Evolutionary conservation across 495 filamentous ascomycete species (phyloP).

Genomic region (Pyronema domesticum): DNA sequence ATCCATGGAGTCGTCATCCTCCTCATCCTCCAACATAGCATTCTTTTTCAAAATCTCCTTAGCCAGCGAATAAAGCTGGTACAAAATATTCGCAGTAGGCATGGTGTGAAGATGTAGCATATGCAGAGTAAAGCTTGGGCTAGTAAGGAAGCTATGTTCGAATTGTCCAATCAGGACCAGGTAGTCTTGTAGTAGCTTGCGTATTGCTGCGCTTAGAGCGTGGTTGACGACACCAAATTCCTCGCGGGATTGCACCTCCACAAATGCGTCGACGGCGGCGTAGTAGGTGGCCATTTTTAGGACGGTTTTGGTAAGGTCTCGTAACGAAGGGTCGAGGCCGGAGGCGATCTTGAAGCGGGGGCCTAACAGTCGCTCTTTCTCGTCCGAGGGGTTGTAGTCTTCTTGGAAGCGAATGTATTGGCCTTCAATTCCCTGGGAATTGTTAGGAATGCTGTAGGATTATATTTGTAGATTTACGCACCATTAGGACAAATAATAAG

Average conservation of each 20-base stretch:
- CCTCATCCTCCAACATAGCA: conserved; percentile 71
- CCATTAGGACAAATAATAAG: conserved; percentile 83
- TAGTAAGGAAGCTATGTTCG: conserved; percentile 77
- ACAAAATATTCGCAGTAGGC: conserved; percentile 73
- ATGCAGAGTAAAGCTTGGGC: conserved; percentile 73
- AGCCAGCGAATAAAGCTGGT: conserved; percentile 68
- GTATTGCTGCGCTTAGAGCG: conserved; percentile 79
- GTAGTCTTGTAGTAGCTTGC: conserved; percentile 83
- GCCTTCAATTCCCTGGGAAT: conserved; percentile 60
- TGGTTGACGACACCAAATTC: conserved; percentile 95
- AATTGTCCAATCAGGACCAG: conserved; percentile 80
- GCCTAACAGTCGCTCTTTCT: conserved; percentile 70
- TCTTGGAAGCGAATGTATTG: conserved; percentile 80
- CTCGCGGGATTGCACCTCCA: conserved; percentile 80
- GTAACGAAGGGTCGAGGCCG: conserved; percentile 77
- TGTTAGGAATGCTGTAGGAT: background rate
- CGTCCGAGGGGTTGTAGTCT: conserved; percentile 61
- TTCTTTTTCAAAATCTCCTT: conserved; percentile 78
- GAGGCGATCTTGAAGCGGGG: conserved; percentile 61
- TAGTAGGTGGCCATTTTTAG: conserved; percentile 93
- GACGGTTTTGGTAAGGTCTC: conserved; percentile 73
- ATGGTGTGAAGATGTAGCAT: conserved; percentile 80
- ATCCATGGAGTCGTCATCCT: conserved; percentile 61
- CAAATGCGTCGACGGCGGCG: conserved; percentile 72
- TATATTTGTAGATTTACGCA: background rate